These are phyloP conservation scores for Ceriops zippeliana DNA, from an alignment of 345 rosid species.

Conservation along the genomic window DNA sequence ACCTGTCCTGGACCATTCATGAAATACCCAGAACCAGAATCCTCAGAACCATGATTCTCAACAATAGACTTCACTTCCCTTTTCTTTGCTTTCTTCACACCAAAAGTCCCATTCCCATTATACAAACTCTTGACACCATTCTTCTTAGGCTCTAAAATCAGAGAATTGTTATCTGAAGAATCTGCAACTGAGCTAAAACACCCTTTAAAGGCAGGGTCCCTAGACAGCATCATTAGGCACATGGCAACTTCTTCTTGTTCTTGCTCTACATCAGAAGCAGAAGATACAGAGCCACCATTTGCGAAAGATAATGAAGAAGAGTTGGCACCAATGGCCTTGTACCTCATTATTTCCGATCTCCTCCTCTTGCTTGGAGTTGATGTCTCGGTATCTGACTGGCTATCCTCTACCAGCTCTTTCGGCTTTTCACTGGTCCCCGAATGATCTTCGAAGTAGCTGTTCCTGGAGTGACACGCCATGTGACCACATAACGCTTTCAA, in stretches of 20 bases:
- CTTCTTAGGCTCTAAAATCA: constrained; percentile 56
- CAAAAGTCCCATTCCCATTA: constrained; percentile 28
- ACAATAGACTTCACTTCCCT: constrained; percentile 28
- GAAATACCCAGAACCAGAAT: constrained; percentile 71
- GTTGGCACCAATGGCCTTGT: constrained; percentile 27
- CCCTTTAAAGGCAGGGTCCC: constrained; percentile 57
- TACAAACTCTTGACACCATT: constrained; percentile 32
- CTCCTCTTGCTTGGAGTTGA: constrained; percentile 52
- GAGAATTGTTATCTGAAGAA: constrained; percentile 72
- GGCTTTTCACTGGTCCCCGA: constrained; percentile 29
- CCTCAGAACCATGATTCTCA: constrained; percentile 38
- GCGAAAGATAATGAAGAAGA: constrained; percentile 38
- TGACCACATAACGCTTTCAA: constrained; percentile 90
- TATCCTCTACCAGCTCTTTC: constrained; percentile 41
- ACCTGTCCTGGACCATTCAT: constrained; percentile 55
- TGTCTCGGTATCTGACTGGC: constrained; percentile 69
- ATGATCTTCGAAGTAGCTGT: constrained; percentile 28
- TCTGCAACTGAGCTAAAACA: constrained; percentile 50
- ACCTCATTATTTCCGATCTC: constrained; percentile 63
- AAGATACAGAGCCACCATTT: constrained; percentile 31
- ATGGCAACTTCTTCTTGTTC: constrained; percentile 75
- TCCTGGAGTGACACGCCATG: constrained; percentile 76
- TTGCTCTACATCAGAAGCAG: constrained; percentile 64
- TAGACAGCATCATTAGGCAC: constrained; percentile 83
- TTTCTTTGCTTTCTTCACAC: constrained; percentile 26